phyloP scores from a whole-genome alignment of 1,284 basidiomycete species.

The Ceratobasidium sp. region DNA sequence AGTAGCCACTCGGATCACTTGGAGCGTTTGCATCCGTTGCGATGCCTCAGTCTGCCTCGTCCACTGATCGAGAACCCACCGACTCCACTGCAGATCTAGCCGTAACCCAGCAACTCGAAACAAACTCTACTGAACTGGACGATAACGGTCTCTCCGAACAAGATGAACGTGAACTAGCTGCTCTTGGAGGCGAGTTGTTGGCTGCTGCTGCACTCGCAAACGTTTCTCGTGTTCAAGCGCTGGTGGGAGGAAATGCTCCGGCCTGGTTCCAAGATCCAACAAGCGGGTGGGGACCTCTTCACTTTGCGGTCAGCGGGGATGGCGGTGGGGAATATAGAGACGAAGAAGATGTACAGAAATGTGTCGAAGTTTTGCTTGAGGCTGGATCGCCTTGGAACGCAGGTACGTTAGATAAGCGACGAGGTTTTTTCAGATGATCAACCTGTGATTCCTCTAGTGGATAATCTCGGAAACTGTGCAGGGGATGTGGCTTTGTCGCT shows the following conservation, averaged over 20 bases:
- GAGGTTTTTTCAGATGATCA: not conserved
- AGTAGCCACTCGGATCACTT: not conserved
- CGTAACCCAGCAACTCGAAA: not conserved
- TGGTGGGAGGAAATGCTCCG: conserved; percentile 66
- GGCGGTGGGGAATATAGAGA: conserved; percentile 61
- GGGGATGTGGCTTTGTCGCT: conserved; percentile 90
- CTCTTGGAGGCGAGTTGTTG: conserved; percentile 29
- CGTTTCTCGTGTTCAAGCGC: conserved; percentile 23
- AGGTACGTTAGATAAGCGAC: conserved; percentile 62
- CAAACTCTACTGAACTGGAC: not conserved
- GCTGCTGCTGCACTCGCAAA: conserved; percentile 30
- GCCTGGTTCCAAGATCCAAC: conserved; percentile 92
- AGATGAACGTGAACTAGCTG: conserved; percentile 30
- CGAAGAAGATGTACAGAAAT: conserved; percentile 23
- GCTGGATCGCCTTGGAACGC: conserved; percentile 94
- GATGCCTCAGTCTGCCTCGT: not conserved
- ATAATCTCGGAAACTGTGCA: conserved; percentile 83
- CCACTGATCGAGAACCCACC: not conserved
- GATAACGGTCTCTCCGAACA: not conserved
- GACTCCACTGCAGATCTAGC: not conserved
- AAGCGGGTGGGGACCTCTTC: conserved; percentile 86
- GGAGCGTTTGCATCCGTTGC: conserved; percentile 11
- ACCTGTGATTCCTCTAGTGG: conserved; percentile 65
- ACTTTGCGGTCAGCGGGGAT: conserved; percentile 89
- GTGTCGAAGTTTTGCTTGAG: conserved; percentile 75